Conservation (phyloP, 208 protist species). For the Trypanosoma cruzi region DNA sequence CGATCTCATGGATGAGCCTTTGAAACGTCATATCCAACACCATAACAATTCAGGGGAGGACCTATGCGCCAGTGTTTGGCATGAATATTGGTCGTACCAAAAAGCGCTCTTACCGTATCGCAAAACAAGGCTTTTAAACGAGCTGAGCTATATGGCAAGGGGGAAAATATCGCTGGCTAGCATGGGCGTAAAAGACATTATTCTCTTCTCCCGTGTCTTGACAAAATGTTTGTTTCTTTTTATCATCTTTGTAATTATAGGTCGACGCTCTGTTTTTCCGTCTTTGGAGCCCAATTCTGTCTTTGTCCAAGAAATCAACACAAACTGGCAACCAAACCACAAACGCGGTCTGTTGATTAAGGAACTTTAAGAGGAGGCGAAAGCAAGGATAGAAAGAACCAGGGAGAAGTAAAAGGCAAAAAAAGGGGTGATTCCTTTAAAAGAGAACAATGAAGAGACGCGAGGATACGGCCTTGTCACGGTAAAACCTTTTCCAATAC, state of each 20-base stretch:
- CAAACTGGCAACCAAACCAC: slow-evolving; percentile 61
- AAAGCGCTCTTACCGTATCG: slow-evolving; percentile 61
- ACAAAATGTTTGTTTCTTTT: slow-evolving; percentile 82
- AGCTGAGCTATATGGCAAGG: slow-evolving; percentile 38
- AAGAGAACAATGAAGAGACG: no score
- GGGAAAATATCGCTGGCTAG: slow-evolving; percentile 45
- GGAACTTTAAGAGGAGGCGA: background rate
- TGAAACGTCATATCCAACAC: slow-evolving; percentile 76
- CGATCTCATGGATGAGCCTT: slow-evolving; percentile 58
- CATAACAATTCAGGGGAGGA: slow-evolving; percentile 61
- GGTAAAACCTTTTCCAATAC: no score
- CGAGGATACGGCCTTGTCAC: no score
- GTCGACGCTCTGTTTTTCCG: slow-evolving; percentile 65
- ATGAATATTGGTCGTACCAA: slow-evolving; percentile 67
- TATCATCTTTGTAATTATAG: slow-evolving; percentile 53
- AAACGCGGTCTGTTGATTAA: slow-evolving; percentile 1
- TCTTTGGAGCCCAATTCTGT: slow-evolving; percentile 59
- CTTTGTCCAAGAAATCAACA: slow-evolving; percentile 69
- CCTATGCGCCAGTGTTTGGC: slow-evolving; percentile 64
- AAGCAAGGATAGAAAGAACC: background rate
- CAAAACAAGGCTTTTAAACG: slow-evolving; percentile 40
- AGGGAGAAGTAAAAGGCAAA: background rate
- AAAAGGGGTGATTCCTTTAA: no score
- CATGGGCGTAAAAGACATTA: slow-evolving; percentile 36
- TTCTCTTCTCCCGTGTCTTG: slow-evolving; percentile 50